Base-by-base conservation (phyloP, 1,139 yeast genomes). In the Geotrichum histeridarum region DNA sequence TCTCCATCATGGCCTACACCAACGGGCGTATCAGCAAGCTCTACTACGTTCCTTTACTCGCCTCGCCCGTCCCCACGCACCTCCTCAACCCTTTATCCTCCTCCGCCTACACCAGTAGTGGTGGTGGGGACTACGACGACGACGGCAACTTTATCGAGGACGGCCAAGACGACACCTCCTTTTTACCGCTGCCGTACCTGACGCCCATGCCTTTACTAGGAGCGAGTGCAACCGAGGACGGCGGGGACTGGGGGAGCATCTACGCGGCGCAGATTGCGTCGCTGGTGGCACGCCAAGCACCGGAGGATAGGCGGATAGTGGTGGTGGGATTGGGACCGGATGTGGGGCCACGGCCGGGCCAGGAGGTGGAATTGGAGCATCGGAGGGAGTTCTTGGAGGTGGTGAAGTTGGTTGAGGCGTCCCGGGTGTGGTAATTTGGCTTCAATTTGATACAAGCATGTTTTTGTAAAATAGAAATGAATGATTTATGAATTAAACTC, bases 241-340 rank as follows among this genome's bases (percentile, higher is more conserved):
- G n/a, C n/a, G n/a, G n/a, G n/a, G 60, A 37, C 61, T 57, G 2
- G 62, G 73, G 63, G 33, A 58, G 61, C 32, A 59, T 71, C n/a
- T 72, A 70, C 53, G 71, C 75, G 2, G 62, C 69, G 12, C 69
- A 68, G 56, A 63, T 72, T 22, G 73, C 73, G 9, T 67, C 74
- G 2, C 51, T 70, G 51, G 63, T 72, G 3, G 61, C 68, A 2
- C 60, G 69, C 32, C 74, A 71, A 48, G 59, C 64, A 3, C 73
- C 74, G 0, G 68, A 69, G 22, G 76, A 72, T 53, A 51, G 60
- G 22, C 56, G 76, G 11, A 58, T 60, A 6, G 67, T 72, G 14
- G 63, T 72, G n/a, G 63, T 72, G n/a, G 73, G 74, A 2, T 59
- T 71, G 11, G 72, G 69, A 2, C 60, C 63, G 2, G 61, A 63